Percentiles rank a stretch among this genome's conserved stretches.
Evolutionary conservation across 2,329 filamentous ascomycete species (phyloP).

Genomic region (Alternaria metachromatica): DNA sequence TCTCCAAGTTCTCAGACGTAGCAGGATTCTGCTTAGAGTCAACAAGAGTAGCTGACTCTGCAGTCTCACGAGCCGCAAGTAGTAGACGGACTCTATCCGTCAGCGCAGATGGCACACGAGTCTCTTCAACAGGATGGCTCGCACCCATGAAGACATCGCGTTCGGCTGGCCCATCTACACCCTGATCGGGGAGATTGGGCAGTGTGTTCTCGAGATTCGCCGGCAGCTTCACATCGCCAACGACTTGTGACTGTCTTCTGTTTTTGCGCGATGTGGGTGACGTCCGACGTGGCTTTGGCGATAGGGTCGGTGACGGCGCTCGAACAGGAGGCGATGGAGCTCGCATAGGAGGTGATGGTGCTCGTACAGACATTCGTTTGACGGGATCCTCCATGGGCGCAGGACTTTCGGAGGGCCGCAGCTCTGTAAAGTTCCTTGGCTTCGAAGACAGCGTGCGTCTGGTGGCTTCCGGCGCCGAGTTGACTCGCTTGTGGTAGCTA

Average conservation of each 20-base stretch:
- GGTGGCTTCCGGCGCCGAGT: slow-evolving; percentile 42
- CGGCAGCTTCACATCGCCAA: slow-evolving; percentile 8
- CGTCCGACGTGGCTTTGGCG: slow-evolving; percentile 20
- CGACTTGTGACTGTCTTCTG: slow-evolving; percentile 10
- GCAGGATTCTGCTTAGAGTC: slow-evolving; percentile 15
- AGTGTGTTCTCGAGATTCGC: slow-evolving; percentile 32
- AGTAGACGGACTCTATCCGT: slow-evolving; percentile 35
- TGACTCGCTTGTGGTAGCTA: slow-evolving; percentile 39
- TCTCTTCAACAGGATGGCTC: slow-evolving; percentile 23
- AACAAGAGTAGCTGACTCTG: slow-evolving; percentile 15
- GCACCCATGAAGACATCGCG: slow-evolving; percentile 22
- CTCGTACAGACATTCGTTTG: not conserved
- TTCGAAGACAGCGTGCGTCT: slow-evolving; percentile 15
- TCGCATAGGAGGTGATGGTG: not conserved
- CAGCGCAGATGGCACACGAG: slow-evolving; percentile 29
- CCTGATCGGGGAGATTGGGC: slow-evolving; percentile 21
- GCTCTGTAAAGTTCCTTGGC: slow-evolving; percentile 27
- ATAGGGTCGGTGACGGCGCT: slow-evolving; percentile 23
- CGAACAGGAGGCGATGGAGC: slow-evolving; percentile 16
- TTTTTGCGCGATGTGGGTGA: slow-evolving; percentile 27
- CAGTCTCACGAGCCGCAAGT: slow-evolving; percentile 27
- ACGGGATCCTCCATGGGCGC: slow-evolving; percentile 3
- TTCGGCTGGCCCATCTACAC: slow-evolving; percentile 2
- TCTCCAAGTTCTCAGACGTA: slow-evolving; percentile 16
- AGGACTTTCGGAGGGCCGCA: slow-evolving; percentile 32